A percentile compares a stretch with the other conserved stretches of the same genome.
Evolutionary conservation across 129 eudicot species (phyloP).

Genomic region (Saussurea involucrata): DNA sequence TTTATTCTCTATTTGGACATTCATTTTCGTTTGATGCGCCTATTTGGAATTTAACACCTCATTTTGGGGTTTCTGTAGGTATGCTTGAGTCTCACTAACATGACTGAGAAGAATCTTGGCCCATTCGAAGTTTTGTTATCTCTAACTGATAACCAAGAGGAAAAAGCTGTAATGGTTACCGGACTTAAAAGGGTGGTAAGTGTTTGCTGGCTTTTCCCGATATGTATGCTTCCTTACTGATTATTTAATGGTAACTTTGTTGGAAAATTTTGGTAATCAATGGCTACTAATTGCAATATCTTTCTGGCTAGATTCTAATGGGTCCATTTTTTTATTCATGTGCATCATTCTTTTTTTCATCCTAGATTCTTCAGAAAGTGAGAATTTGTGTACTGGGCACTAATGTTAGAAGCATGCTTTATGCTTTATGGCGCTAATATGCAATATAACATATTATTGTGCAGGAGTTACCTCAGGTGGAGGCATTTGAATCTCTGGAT

Average conservation of each 20-base stretch:
- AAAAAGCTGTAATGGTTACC: conserved; percentile 67
- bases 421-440: conserved; percentile 7
- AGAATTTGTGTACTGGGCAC: not conserved
- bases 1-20: not conserved
- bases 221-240: not conserved
- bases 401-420: not conserved
- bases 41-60: not conserved
- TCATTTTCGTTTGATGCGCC: not conserved
- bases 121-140: conserved; percentile 83
- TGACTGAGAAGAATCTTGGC: conserved; percentile 69
- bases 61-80: conserved; percentile 46
- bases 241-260: not conserved
- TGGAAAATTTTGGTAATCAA: not conserved
- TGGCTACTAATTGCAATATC: not conserved
- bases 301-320: not conserved
- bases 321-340: not conserved
- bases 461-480: conserved; percentile 75
- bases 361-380: not conserved
- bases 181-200: conserved; percentile 82
- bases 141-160: conserved; percentile 55
- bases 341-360: not conserved
- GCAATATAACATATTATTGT: not conserved
- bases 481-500: conserved; percentile 53
- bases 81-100: conserved; percentile 63
- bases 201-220: not conserved